Base-by-base conservation (phyloP, 805 yeast genomes). In the Yarrowia divulgata region DNA sequence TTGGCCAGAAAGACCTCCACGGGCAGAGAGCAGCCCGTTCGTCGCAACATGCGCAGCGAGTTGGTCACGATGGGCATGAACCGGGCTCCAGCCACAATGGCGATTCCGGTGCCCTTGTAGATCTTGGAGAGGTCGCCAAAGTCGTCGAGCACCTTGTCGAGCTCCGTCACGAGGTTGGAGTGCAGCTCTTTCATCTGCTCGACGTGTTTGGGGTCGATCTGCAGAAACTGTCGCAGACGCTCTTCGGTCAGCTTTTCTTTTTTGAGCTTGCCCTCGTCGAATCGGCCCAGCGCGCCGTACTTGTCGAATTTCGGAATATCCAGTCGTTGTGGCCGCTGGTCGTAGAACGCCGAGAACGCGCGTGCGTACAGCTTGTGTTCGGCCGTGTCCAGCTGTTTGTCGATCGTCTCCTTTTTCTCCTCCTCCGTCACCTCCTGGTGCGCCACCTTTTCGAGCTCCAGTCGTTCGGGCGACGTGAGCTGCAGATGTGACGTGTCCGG, bases 1-100 rank as follows among this genome's bases (percentile, higher is more conserved):
- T 85, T 83, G 9, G 97, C 96, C 72, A 93, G 86, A 72, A 91
- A 84, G 10, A 93, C 90, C 80, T 93, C 97, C 23, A 93, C 87
- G 0, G 97, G 97, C 45, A 89, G 78, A 14, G 82, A 82, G 2
- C 90, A 86, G 2, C 94, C 92, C 8, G 84, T 80, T 48, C 87
- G 85, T 74, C 97, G 81, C 64, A 92, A 77, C 71, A 88, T 83
- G 73, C 85, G 85, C 68, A 91, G 84, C 10, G 91, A 86, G 32
- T 90, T 79, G 48, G 90, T 79, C 5, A 91, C 86, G 73, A 89
- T 82, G 84, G 94, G 88, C 71, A 90, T 87, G 77, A 87, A 90
- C 73, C 85, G 85, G 3, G 93, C 95, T 52, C 97, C 97, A 43
- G 94, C 96, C 37, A 90, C 93, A 74, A 82, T 87, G 35, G 85